phyloP scores from a whole-genome alignment of 1,284 basidiomycete genomes.

The Jaminaea rosea region DNA sequence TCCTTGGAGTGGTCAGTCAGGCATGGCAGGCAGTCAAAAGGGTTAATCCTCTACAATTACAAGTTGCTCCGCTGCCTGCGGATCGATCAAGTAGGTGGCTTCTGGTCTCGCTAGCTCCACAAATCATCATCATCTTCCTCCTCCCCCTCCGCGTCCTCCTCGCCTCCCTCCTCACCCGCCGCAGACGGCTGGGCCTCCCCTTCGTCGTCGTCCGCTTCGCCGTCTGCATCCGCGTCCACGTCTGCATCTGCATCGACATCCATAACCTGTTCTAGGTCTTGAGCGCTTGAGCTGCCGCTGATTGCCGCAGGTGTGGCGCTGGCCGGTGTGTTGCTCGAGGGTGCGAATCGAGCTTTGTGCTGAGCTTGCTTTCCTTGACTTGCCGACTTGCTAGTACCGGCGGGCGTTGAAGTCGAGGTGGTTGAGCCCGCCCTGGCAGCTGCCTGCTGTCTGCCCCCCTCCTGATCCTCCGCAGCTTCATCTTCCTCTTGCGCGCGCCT shows the following conservation, averaged over 20 bases:
- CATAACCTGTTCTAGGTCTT: background rate
- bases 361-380: conserved; percentile 25
- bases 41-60: no score
- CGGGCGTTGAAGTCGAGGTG: conserved; percentile 33
- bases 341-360: conserved; percentile 17
- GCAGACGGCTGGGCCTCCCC: background rate
- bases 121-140: conserved; percentile 19
- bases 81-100: no score
- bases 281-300: background rate
- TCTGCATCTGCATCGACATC: background rate
- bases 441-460: conserved; percentile 22
- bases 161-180: conserved; percentile 4
- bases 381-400: conserved; percentile 35
- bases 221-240: conserved; percentile 11
- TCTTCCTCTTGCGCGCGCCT: conserved; percentile 1
- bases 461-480: conserved; percentile 24
- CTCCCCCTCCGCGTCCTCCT: conserved; percentile 6
- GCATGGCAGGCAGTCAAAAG: no score
- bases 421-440: conserved; percentile 15
- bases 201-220: conserved; percentile 7
- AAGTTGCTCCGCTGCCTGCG: no score
- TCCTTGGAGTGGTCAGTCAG: no score
- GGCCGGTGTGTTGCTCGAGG: background rate
- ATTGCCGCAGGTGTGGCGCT: conserved; percentile 14
- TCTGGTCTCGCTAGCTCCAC: no score